These are phyloP conservation scores for Rhipidocladum racemiflorum DNA, from an alignment of 176 grass and related monocot species.

Conservation along the genomic window DNA sequence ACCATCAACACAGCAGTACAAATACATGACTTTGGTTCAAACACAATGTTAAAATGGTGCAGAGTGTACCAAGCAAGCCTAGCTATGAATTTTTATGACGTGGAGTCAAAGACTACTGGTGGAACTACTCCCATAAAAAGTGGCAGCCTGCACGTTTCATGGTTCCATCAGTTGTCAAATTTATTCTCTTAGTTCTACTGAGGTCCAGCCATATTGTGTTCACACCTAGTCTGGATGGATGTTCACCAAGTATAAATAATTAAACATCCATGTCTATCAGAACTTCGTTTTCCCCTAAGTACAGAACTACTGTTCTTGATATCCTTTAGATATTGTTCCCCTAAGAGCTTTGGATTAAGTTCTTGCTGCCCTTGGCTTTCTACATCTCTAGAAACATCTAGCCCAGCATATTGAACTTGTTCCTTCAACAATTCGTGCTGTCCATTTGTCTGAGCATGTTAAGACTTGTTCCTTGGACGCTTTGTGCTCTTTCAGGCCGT, in stretches of 20 bases:
- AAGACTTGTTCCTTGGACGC: background rate
- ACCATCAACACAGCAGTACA: no score
- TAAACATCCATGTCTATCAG: background rate
- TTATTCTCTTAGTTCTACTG: background rate
- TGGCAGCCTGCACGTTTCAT: background rate
- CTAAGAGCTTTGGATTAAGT: background rate
- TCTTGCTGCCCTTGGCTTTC: background rate
- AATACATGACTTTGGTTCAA: no score
- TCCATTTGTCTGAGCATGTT: background rate
- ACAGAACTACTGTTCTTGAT: background rate
- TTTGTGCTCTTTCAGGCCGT: background rate
- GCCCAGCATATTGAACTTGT: background rate
- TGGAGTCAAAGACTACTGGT: background rate
- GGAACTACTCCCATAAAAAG: background rate
- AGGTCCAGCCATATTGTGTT: background rate
- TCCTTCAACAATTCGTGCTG: background rate
- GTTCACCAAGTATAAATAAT: background rate
- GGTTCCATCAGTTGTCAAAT: background rate
- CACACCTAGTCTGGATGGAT: background rate
- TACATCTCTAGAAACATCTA: background rate
- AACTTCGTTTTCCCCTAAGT: background rate
- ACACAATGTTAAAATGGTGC: background rate
- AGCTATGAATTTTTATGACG: background rate
- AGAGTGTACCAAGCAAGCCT: slow-evolving; percentile 12
- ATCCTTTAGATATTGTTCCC: background rate